Percentiles rank a stretch among this genome's conserved stretches.
phyloP scores from a whole-genome alignment of 176 grass and related monocot genomes.

The Rhynchospora tenuis region DNA sequence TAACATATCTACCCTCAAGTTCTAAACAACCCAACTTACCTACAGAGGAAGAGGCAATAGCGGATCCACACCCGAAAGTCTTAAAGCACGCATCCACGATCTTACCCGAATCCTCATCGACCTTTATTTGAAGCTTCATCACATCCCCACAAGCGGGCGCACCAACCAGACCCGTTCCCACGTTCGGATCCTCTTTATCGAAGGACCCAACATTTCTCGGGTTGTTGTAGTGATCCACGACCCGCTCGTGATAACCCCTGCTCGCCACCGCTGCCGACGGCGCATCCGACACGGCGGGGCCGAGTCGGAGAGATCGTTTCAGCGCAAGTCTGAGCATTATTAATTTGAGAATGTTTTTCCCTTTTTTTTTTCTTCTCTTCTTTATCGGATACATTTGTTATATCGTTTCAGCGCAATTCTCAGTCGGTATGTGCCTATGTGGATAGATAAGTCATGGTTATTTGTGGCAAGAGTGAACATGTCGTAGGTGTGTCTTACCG shows the following conservation, averaged over 20 bases:
- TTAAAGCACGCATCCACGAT: constrained; percentile 93
- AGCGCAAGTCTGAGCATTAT: constrained; percentile 1
- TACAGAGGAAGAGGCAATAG: constrained; percentile 87
- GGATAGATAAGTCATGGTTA: not conserved
- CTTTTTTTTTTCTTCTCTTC: not conserved
- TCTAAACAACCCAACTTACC: constrained; percentile 25
- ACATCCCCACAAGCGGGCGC: constrained; percentile 92
- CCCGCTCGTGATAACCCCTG: constrained; percentile 77
- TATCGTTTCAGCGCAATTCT: not conserved
- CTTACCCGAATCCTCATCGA: constrained; percentile 55
- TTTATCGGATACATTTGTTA: not conserved
- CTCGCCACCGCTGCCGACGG: not conserved
- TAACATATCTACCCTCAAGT: not conserved
- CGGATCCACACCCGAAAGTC: constrained; percentile 89
- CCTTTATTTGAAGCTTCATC: constrained; percentile 95
- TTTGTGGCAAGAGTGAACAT: not conserved
- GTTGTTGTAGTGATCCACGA: constrained; percentile 91
- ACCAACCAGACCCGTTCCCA: constrained; percentile 81
- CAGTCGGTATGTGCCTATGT: not conserved
- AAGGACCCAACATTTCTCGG: constrained; percentile 87
- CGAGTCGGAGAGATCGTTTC: constrained; percentile 9
- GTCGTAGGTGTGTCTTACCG: not conserved
- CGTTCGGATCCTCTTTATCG: constrained; percentile 67
- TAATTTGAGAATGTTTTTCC: not conserved
- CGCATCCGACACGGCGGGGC: not conserved